Percentiles rank a stretch among this genome's conserved stretches.
Conservation (phyloP, 164 flowering plant species). For the Tetrastigma voinierianum region DNA sequence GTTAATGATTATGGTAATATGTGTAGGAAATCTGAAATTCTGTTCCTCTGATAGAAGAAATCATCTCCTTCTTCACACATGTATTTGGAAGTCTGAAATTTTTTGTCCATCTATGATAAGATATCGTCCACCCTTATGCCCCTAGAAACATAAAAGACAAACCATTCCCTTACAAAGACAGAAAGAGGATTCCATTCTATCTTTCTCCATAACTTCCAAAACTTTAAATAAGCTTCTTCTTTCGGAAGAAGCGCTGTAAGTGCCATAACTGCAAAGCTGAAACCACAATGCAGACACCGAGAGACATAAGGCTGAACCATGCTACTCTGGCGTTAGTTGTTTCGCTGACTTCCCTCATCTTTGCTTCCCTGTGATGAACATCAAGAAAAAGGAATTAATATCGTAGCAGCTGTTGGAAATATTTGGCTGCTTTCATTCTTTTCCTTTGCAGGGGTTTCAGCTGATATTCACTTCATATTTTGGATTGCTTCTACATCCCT, state of each 20-base stretch:
- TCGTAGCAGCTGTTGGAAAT: not conserved
- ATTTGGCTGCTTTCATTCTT: no score
- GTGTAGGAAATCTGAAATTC: no score
- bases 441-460: no score
- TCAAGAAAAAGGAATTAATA: not conserved
- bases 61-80: no score
- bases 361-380: conserved; percentile 35
- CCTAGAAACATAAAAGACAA: not conserved
- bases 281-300: no score
- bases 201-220: not conserved
- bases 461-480: no score
- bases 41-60: no score
- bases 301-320: conserved; percentile 51
- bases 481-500: no score
- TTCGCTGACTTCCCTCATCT: conserved; percentile 54
- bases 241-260: conserved; percentile 34
- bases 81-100: no score
- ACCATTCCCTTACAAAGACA: not conserved
- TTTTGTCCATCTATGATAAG: no score
- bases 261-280: conserved; percentile 36
- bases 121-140: no score
- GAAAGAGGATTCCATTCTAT: not conserved
- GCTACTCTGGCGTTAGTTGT: conserved; percentile 41
- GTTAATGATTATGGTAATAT: no score
- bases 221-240: conserved; percentile 41